Evolutionary conservation across 352 stramenopile genomes (phyloP).

Genomic region (Pythium scleroteichum): DNA sequence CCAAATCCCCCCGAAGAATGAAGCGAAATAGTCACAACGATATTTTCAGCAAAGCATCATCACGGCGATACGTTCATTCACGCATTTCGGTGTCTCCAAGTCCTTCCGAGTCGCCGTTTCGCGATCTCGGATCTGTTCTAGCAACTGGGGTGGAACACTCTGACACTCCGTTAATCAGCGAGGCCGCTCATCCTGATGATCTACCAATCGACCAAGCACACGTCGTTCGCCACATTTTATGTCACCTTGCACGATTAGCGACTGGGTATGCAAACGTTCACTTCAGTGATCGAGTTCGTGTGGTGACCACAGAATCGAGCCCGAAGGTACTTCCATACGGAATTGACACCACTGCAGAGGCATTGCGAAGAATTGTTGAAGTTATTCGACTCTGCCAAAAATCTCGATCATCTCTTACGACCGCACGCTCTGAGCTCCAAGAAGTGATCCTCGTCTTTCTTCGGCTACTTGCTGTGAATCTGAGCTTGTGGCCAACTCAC

Average conservation of each 20-base stretch:
- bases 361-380: conserved; percentile 1
- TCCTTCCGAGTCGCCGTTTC: no score
- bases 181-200: background rate
- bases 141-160: no score
- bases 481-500: background rate
- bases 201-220: background rate
- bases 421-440: background rate
- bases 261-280: conserved; percentile 3
- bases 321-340: conserved; percentile 10
- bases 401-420: background rate
- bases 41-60: background rate
- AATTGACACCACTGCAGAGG: background rate
- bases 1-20: background rate
- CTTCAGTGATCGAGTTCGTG: background rate
- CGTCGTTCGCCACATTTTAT: background rate
- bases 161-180: no score
- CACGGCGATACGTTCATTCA: background rate
- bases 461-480: conserved; percentile 8
- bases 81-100: no score
- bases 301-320: background rate
- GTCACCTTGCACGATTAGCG: conserved; percentile 8
- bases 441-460: conserved; percentile 11
- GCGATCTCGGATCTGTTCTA: no score
- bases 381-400: conserved; percentile 7
- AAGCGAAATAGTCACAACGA: background rate